phyloP scores from a whole-genome alignment of 2,329 filamentous ascomycete species.

The Pseudovirgaria hyperparasitica region DNA sequence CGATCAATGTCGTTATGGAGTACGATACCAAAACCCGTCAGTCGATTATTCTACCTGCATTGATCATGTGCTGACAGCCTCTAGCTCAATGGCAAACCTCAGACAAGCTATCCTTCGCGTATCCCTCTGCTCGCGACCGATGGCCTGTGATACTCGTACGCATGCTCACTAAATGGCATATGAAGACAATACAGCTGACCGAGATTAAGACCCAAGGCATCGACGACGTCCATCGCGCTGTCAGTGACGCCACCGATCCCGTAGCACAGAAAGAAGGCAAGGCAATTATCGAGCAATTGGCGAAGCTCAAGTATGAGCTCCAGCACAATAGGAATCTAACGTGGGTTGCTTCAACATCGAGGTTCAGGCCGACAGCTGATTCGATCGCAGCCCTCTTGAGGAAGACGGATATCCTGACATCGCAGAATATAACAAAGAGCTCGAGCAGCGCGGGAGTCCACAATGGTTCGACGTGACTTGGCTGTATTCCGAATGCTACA shows the following conservation, averaged over 20 bases:
- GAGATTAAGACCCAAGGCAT: constrained; percentile 59
- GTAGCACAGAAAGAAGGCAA: constrained; percentile 71
- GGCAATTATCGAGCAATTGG: constrained; percentile 65
- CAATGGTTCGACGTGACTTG: constrained; percentile 79
- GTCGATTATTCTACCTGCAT: constrained; percentile 15
- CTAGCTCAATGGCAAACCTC: constrained; percentile 65
- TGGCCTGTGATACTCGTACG: constrained; percentile 88
- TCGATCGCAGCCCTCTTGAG: constrained; percentile 45
- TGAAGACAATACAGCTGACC: background rate
- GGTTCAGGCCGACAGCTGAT: background rate
- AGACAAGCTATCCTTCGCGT: constrained; percentile 79
- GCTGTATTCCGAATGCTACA: constrained; percentile 89
- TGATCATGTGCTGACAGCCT: constrained; percentile 1
- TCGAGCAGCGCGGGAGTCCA: constrained; percentile 58
- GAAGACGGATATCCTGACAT: constrained; percentile 72
- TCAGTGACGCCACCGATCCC: constrained; percentile 45
- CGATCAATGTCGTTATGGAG: constrained; percentile 44
- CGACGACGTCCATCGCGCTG: constrained; percentile 79
- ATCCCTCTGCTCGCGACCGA: constrained; percentile 68
- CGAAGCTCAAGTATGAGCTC: constrained; percentile 82
- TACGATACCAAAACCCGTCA: constrained; percentile 61
- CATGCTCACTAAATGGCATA: too few species aligned
- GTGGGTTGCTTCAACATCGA: constrained; percentile 34
- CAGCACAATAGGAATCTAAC: constrained; percentile 74
- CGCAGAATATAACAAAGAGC: constrained; percentile 70